These are phyloP conservation scores for Brettanomyces bruxellensis DNA, from an alignment of 805 yeast species.

Conservation along the genomic window DNA sequence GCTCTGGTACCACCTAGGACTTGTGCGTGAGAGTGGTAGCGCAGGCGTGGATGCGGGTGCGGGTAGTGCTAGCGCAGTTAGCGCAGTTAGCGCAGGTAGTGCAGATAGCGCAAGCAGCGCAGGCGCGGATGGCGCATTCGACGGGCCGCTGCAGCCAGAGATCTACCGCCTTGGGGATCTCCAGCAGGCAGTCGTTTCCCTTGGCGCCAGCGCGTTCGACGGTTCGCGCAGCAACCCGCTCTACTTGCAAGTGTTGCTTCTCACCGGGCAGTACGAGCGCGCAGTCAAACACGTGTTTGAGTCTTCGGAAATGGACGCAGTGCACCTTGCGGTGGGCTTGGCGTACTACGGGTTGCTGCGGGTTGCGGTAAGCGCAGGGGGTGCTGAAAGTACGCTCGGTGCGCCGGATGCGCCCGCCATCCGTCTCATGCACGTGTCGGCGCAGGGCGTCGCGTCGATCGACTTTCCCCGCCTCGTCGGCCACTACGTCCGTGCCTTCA, in stretches of 20 bases:
- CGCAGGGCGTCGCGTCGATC: constrained; percentile 18
- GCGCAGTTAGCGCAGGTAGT: constrained; percentile 3
- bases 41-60: constrained; percentile 13
- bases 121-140: background rate
- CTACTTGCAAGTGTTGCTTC: constrained; percentile 64
- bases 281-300: constrained; percentile 61
- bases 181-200: constrained; percentile 58
- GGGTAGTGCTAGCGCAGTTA: constrained; percentile 13
- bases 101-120: no score
- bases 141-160: constrained; percentile 46
- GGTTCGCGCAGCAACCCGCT: constrained; percentile 55
- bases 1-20: constrained; percentile 87
- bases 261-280: constrained; percentile 73
- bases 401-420: background rate
- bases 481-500: constrained; percentile 73
- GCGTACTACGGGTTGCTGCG: constrained; percentile 63
- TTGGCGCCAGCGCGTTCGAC: constrained; percentile 67
- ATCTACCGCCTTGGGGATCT: constrained; percentile 65
- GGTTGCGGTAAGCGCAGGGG: constrained; percentile 19
- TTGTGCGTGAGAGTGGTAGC: constrained; percentile 47
- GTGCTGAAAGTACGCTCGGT: constrained; percentile 1
- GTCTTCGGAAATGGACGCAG: constrained; percentile 73
- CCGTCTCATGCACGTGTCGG: no score
- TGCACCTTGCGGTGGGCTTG: constrained; percentile 79
- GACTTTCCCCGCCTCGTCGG: constrained; percentile 64